Evolutionary conservation across 108 stramenopile species (phyloP).

Genomic region (Nitzschia sp.): DNA sequence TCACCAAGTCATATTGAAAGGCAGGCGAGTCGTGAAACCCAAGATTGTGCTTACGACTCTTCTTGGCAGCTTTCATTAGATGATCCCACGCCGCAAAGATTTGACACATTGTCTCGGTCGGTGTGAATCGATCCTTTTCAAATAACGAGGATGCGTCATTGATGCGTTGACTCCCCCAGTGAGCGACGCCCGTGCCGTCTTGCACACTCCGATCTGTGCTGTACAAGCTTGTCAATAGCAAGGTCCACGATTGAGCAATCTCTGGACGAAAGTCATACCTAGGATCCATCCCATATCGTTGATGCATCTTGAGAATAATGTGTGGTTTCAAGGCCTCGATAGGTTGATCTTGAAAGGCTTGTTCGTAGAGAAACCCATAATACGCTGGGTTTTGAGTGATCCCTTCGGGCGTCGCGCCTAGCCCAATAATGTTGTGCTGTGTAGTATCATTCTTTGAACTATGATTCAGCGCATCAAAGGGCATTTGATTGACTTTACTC

Average conservation of each 20-base stretch:
- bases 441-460: background rate
- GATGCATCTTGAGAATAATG: slow-evolving; percentile 18
- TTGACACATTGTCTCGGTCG: slow-evolving; percentile 23
- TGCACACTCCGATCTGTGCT: slow-evolving; percentile 32
- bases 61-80: slow-evolving; percentile 8
- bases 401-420: slow-evolving; percentile 55
- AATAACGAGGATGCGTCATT: slow-evolving; percentile 19
- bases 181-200: slow-evolving; percentile 32
- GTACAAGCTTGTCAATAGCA: slow-evolving; percentile 25
- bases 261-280: background rate
- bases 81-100: slow-evolving; percentile 34
- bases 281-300: slow-evolving; percentile 30
- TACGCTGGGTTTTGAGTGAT: slow-evolving; percentile 61
- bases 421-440: slow-evolving; percentile 20
- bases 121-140: slow-evolving; percentile 38
- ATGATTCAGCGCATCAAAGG: slow-evolving; percentile 17
- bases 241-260: slow-evolving; percentile 21
- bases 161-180: background rate
- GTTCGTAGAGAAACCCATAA: slow-evolving; percentile 46
- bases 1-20: slow-evolving; percentile 45
- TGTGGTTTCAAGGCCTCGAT: slow-evolving; percentile 13
- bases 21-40: slow-evolving; percentile 12
- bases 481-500: slow-evolving; percentile 25
- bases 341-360: slow-evolving; percentile 30
- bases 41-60: background rate